These are phyloP conservation scores for Flaveria sonorensis DNA, from an alignment of 129 eudicot genomes.

Conservation along the genomic window DNA sequence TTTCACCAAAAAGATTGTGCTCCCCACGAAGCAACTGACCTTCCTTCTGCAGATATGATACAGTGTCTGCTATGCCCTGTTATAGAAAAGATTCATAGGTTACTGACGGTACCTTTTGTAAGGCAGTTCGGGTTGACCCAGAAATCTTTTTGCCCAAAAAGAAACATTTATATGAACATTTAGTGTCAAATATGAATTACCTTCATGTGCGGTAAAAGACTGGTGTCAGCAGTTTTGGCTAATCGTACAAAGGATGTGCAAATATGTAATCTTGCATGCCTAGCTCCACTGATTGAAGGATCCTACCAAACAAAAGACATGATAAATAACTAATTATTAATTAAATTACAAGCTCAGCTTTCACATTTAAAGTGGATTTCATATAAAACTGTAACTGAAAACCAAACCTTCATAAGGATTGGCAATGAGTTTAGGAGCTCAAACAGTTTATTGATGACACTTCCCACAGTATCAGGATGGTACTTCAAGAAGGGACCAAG, in stretches of 20 bases:
- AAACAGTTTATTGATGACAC: conserved; percentile 82
- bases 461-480: conserved; percentile 76
- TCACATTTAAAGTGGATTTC: not conserved
- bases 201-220: conserved; percentile 96
- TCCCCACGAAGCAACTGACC: conserved; percentile 93
- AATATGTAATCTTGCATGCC: conserved; percentile 94
- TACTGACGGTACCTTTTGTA: not conserved
- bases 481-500: conserved; percentile 91
- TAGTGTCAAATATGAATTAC: conserved; percentile 37
- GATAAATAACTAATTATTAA: not conserved
- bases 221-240: conserved; percentile 73
- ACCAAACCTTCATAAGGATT: conserved; percentile 62
- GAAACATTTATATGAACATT: not conserved
- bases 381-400: conserved; percentile 8
- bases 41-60: conserved; percentile 73
- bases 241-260: conserved; percentile 92
- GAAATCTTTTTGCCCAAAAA: not conserved
- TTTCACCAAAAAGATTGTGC: conserved; percentile 89
- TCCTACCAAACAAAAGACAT: conserved; percentile 53
- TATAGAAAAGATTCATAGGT: conserved; percentile 18
- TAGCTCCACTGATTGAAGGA: conserved; percentile 80
- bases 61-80: conserved; percentile 87
- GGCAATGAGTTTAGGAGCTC: conserved; percentile 90
- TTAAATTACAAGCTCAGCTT: not conserved
- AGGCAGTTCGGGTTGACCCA: not conserved